Percentiles rank a stretch among this genome's conserved stretches.
phyloP scores from a whole-genome alignment of 192 early-diverging fungal species.

The Mortierella hygrophila region DNA sequence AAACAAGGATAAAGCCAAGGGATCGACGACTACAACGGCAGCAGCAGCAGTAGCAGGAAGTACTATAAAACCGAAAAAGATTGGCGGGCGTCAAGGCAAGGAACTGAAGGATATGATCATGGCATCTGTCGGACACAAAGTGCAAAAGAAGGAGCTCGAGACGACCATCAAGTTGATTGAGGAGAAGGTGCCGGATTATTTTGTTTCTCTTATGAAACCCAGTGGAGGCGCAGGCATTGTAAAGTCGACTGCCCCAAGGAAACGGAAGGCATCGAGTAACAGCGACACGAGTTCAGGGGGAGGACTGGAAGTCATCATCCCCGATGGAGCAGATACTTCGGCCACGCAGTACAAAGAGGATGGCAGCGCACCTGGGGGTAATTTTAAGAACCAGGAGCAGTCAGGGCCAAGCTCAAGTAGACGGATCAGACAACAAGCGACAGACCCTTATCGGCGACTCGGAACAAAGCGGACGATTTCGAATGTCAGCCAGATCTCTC shows the following conservation, averaged over 20 bases:
- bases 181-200: slow-evolving; percentile 9
- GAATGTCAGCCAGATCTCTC: slow-evolving; percentile 46
- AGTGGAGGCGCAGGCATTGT: not conserved
- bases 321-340: not conserved
- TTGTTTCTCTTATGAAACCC: slow-evolving; percentile 25
- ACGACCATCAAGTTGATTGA: slow-evolving; percentile 46
- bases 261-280: slow-evolving; percentile 13
- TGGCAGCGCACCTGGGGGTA: not conserved
- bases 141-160: slow-evolving; percentile 41
- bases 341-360: not conserved
- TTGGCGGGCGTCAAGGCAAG: slow-evolving; percentile 42
- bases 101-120: slow-evolving; percentile 38
- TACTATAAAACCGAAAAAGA: slow-evolving; percentile 6
- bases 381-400: not conserved
- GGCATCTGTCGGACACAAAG: slow-evolving; percentile 27
- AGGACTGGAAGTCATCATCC: not conserved
- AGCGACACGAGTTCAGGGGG: not conserved
- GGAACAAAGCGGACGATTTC: slow-evolving; percentile 35
- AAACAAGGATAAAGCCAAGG: not conserved
- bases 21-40: not conserved
- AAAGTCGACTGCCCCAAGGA: slow-evolving; percentile 17
- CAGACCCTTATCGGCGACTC: slow-evolving; percentile 4
- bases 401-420: not conserved
- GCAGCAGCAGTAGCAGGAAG: not conserved
- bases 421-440: not conserved